Percentiles rank a stretch among this genome's conserved stretches.
Conservation (phyloP, 352 stramenopile species). For the Phytophthora aleatoria region DNA sequence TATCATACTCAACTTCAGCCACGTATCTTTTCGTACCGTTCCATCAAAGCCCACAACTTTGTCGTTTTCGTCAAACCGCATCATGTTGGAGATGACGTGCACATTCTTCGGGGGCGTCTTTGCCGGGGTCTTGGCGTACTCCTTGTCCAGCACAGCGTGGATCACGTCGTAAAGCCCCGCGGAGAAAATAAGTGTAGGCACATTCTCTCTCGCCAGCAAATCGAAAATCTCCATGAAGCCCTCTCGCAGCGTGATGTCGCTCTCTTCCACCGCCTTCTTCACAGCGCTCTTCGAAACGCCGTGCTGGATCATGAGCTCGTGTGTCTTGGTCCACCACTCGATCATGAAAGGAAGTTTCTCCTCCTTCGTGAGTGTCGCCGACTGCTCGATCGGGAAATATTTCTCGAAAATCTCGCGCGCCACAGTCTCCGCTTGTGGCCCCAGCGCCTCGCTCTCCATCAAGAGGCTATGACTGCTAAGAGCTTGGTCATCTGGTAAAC, state of each 20-base stretch:
- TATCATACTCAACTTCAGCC: neutral
- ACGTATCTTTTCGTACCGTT: constrained; percentile 33
- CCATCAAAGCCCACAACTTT: constrained; percentile 54
- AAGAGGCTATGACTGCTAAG: constrained; percentile 59
- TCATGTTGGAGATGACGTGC: constrained; percentile 86
- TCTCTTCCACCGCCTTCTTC: constrained; percentile 45
- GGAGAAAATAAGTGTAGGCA: constrained; percentile 78
- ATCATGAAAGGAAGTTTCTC: constrained; percentile 85
- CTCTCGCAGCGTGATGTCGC: constrained; percentile 58
- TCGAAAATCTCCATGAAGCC: constrained; percentile 73
- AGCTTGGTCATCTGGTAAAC: constrained; percentile 44
- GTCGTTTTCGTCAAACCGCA: constrained; percentile 63
- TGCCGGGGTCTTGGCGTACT: constrained; percentile 46
- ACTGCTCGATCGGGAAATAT: constrained; percentile 84
- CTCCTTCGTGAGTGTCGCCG: constrained; percentile 55
- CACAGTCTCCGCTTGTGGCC: constrained; percentile 34
- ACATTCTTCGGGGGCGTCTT: constrained; percentile 55
- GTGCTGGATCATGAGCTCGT: constrained; percentile 61
- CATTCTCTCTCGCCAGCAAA: constrained; percentile 52
- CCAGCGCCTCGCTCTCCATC: constrained; percentile 52
- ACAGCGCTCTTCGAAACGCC: constrained; percentile 57
- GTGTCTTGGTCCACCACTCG: constrained; percentile 66
- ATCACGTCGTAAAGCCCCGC: constrained; percentile 83
- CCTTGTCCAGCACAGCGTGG: constrained; percentile 69
- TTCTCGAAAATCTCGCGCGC: constrained; percentile 58